Base-by-base conservation (phyloP, 495 filamentous ascomycete genomes). In the Aspergillus asperescens region DNA sequence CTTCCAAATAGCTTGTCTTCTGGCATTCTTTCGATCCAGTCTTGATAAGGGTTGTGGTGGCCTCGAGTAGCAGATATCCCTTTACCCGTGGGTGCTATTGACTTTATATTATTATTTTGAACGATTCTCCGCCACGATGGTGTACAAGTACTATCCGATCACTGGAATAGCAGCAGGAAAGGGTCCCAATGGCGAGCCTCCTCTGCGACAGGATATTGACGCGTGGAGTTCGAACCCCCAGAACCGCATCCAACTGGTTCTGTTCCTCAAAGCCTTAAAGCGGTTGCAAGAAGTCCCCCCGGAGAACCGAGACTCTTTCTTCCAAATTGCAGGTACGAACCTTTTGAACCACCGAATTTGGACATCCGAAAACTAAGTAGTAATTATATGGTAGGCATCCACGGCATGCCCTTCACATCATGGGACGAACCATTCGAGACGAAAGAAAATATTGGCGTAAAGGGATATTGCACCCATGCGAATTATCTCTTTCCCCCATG, bases 71-170 rank as follows among this genome's bases (percentile, higher is more conserved):
- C n/a, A n/a, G n/a, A n/a, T n/a, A n/a, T n/a, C n/a, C n/a, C 25
- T 28, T 9, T 9, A 4, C 9, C 9, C 25, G 9, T 9, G 4
- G 25, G 9, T 28, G 4, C 4, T 28, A 28, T 9, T 28, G 5
- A 28, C 25, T 28, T 4, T 9, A 9, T 4, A 4, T 28, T 28
- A 5, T 28, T 28, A 28, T 37, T 18, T 2, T 34, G 31, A 34
- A 3, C 6, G 12, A 25, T 3, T 13, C 1, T n/a, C 9, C 3
- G 22, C 4, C 40, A 25, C 18, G 10, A 42, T 42, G 40, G 40
- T 42, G 6, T 42, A 42, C 40, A 42, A 42, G 23, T 42, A 42
- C 22, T 42, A 42, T 27, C 40, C 40, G 10, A 42, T 42, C 20
- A 42, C 20, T 2, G 40, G 40, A 25, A 42, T 42, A 7, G 8